Conservation (phyloP, 495 filamentous ascomycete species). For the Hyaloscypha hepaticicola region DNA sequence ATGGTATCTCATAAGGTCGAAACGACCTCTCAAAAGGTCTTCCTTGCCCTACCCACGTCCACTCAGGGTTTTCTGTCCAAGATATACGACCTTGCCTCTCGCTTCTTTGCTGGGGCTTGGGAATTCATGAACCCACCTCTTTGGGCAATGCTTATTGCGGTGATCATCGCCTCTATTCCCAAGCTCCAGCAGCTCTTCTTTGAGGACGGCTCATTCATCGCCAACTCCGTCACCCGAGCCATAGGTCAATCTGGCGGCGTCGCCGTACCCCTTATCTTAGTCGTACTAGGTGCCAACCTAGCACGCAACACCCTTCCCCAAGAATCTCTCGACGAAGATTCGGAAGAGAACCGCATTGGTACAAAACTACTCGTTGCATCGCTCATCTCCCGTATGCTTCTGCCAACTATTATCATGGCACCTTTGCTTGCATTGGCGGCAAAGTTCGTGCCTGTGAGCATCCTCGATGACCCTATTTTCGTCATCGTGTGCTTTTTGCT, state of each 20-base stretch:
- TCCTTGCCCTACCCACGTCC: constrained; percentile 51
- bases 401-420: constrained; percentile 90
- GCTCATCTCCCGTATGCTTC: constrained; percentile 83
- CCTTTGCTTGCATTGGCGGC: constrained; percentile 88
- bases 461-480: constrained; percentile 96
- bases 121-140: constrained; percentile 98
- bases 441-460: constrained; percentile 90
- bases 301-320: constrained; percentile 68
- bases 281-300: constrained; percentile 94
- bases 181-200: constrained; percentile 83
- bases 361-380: constrained; percentile 81
- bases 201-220: constrained; percentile 81
- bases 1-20: constrained; percentile 13
- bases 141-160: constrained; percentile 91
- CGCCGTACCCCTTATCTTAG: constrained; percentile 90
- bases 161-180: constrained; percentile 90
- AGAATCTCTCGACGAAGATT: constrained; percentile 55
- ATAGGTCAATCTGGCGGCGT: constrained; percentile 83
- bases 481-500: constrained; percentile 96
- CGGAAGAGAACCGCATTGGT: constrained; percentile 64
- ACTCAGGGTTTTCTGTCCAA: constrained; percentile 54
- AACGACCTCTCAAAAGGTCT: constrained; percentile 6
- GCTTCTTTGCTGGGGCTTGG: constrained; percentile 68
- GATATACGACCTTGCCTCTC: constrained; percentile 40
- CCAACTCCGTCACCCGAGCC: constrained; percentile 89